phyloP scores from a whole-genome alignment of 257 asterid genomes.

The Solanum pinnatisectum region DNA sequence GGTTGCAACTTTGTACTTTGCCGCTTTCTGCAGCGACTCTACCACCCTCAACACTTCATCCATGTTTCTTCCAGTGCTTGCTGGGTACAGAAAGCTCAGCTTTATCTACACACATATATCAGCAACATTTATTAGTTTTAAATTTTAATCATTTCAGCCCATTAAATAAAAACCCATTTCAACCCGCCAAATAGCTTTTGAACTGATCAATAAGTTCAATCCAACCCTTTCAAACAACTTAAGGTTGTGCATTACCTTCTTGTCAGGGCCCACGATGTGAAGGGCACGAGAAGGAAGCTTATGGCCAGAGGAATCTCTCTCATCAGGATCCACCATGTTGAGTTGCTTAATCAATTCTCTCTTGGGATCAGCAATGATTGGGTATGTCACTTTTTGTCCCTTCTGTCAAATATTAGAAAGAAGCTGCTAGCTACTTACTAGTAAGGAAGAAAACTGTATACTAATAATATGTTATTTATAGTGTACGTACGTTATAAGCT shows the following conservation, averaged over 20 bases:
- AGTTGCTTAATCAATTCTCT: slow-evolving; percentile 47
- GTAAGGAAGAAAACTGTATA: no score
- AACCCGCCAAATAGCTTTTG: no score
- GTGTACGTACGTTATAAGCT: slow-evolving; percentile 30
- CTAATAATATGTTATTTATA: no score
- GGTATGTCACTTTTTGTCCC: slow-evolving; percentile 55
- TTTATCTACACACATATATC: slow-evolving; percentile 37
- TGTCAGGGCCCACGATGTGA: slow-evolving; percentile 80
- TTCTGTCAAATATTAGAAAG: slow-evolving; percentile 1
- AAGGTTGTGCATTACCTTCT: slow-evolving; percentile 18
- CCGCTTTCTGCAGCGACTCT: no score
- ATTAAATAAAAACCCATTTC: no score
- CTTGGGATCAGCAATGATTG: slow-evolving; percentile 68
- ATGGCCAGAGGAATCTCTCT: slow-evolving; percentile 35
- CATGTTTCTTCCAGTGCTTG: slow-evolving; percentile 57
- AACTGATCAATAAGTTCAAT: no score
- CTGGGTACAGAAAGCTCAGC: slow-evolving; percentile 81
- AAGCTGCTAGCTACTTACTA: background rate
- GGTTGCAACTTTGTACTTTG: slow-evolving; percentile 39
- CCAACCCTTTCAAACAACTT: no score
- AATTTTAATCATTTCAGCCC: no score
- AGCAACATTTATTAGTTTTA: no score
- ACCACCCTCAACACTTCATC: no score
- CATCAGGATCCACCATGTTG: slow-evolving; percentile 92
- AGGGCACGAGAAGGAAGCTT: slow-evolving; percentile 60